Base-by-base conservation (phyloP, 352 stramenopile species). In the Globisporangium acanthophoron region DNA sequence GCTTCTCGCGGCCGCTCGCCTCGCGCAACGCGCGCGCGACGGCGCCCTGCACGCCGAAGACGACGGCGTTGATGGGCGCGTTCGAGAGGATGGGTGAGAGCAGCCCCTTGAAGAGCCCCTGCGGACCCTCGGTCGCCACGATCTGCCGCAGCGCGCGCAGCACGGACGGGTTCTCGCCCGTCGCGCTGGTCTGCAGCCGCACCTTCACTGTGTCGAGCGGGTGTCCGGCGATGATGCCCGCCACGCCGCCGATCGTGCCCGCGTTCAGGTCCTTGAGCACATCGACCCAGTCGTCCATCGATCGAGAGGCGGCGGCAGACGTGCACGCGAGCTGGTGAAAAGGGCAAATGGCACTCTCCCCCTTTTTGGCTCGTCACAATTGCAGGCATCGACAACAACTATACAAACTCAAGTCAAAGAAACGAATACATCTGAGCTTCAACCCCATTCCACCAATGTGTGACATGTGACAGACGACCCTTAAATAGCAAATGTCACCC, bases 171-270 rank as follows among this genome's bases (percentile, higher is more conserved):
- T 51, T 59, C 18, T 48, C 43, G 51, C 45, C n/a, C 16, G 33
- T 70, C 39, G 60, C 61, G 27, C 62, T 61, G 21, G 84, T 95
- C 70, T 95, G 86, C 48, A 94, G 62, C 44, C 86, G 82, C 58
- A 94, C 84, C 64, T 95, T 95, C 61, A 95, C 78, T 24, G 86
- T 95, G 71, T 95, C 86, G 29, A 95, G 72, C 27, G 86, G 86
- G 54, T 95, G 86, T 12, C 86, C 84, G 16, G 80, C 73, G 31
- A 90, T 65, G 65, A 94, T 90, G 52, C 82, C 80, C 2, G 82
- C 81, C 37, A 91, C 79, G 58, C 83, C 83, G 47, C 79, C 83
- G 40, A 93, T 73, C n/a, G 83, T 93, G 58, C 83, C 83, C 39
- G 83, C 80, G 65, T 90, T 90, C 58, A 93, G 70, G 70, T 93